Evolutionary conservation across 306 rosid genomes (phyloP).

Genomic region (Benincasa hispida): DNA sequence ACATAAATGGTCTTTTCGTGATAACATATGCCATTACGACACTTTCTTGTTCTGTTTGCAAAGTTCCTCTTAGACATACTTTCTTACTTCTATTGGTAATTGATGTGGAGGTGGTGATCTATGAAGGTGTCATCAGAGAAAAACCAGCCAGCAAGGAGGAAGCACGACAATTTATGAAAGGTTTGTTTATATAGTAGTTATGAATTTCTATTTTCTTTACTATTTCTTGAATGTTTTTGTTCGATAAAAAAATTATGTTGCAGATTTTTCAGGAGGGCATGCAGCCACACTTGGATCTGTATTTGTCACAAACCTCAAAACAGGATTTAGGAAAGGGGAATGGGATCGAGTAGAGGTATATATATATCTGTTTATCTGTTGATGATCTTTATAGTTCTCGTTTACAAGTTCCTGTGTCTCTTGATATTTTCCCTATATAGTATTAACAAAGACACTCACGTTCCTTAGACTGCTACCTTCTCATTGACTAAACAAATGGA

Average conservation of each 20-base stretch:
- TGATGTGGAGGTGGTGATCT: slow-evolving; percentile 96
- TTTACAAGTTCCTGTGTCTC: neutral
- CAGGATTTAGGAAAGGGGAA: slow-evolving; percentile 81
- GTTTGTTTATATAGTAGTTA: slow-evolving; percentile 19
- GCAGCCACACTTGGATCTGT: slow-evolving; percentile 92
- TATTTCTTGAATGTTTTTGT: neutral
- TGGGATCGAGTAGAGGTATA: slow-evolving; percentile 81
- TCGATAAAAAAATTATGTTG: slow-evolving; percentile 5
- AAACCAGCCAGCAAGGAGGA: slow-evolving; percentile 86
- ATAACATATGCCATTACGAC: slow-evolving; percentile 19
- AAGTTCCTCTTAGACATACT: slow-evolving; percentile 12
- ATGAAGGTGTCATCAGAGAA: slow-evolving; percentile 82
- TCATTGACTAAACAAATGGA: neutral
- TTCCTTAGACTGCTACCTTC: neutral
- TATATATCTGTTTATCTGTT: neutral
- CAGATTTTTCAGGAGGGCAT: slow-evolving; percentile 76
- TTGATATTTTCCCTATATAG: neutral
- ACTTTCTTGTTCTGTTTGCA: slow-evolving; percentile 2
- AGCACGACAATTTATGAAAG: slow-evolving; percentile 81
- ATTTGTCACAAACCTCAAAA: slow-evolving; percentile 74
- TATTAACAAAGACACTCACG: neutral
- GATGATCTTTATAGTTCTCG: neutral
- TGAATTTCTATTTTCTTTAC: neutral
- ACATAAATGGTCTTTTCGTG: slow-evolving; percentile 49
- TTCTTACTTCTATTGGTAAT: slow-evolving; percentile 33